Percentiles rank a stretch among this genome's conserved stretches.
Conservation (phyloP, 2,329 filamentous ascomycete species). For the Metarhizium guizhouense region DNA sequence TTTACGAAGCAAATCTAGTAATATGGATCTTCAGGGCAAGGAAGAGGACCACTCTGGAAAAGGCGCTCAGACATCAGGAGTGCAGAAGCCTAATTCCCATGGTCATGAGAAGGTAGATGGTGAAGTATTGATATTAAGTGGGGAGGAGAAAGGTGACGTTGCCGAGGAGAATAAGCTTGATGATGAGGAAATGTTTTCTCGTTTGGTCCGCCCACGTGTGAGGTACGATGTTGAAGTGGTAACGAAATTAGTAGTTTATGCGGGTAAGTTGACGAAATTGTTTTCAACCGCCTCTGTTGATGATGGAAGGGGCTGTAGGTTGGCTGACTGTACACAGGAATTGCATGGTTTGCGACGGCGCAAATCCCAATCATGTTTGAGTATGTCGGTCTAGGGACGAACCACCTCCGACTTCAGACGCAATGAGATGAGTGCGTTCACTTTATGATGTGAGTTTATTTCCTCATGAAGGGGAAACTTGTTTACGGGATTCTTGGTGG, state of each 20-base stretch:
- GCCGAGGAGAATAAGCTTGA: constrained; percentile 43
- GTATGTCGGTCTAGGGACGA: constrained; percentile 41
- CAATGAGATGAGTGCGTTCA: constrained; percentile 6
- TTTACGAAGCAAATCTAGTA: constrained; percentile 33
- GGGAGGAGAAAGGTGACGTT: constrained; percentile 3
- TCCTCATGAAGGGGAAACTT: not conserved
- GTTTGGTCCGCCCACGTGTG: constrained; percentile 76
- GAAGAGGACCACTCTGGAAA: constrained; percentile 29
- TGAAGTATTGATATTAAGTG: constrained; percentile 34
- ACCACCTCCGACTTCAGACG: constrained; percentile 22
- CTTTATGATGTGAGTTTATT: not conserved
- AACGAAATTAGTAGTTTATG: constrained; percentile 91
- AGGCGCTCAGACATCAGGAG: constrained; percentile 33
- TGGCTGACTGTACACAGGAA: constrained; percentile 42
- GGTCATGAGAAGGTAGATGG: constrained; percentile 71
- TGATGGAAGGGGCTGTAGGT: not conserved
- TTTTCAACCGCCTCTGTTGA: not conserved
- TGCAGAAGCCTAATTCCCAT: constrained; percentile 40
- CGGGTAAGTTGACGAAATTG: constrained; percentile 48
- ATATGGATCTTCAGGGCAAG: constrained; percentile 30
- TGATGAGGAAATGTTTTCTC: constrained; percentile 75
- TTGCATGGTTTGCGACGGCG: constrained; percentile 73
- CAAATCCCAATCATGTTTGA: constrained; percentile 67
- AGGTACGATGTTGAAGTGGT: constrained; percentile 98
- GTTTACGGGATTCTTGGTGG: not conserved